Evolutionary conservation across 2,329 filamentous ascomycete genomes (phyloP), one percentile per base, ranked within the genome.

Genomic region (Ilyonectria robusta): DNA sequence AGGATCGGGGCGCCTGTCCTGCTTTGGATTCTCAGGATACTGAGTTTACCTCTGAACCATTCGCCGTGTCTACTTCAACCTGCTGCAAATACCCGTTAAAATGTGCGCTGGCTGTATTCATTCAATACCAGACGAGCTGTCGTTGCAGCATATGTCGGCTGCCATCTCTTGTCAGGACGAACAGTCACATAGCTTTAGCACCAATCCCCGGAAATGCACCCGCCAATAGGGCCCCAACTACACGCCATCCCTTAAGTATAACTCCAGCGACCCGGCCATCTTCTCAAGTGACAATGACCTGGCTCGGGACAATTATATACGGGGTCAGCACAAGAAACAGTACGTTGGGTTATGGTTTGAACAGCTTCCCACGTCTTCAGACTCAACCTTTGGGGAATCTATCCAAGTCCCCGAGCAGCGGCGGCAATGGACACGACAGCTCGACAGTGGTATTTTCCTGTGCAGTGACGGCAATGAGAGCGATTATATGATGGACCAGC

Each of bases 271-370:
- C 74, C 91, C 91, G 4, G 86, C 89, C 55, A 78, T 93, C 29
- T 94, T 94, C 79, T 93, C 91, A 4, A 91, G 89, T 77, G 92
- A 94, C 66, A 91, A 93, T 73, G 91, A 93, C 64, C 89, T 89
- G 3, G 87, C 87, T 1, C 78, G 91, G 55, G 90, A 92, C 67
- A 91, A 91, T 72, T 93, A 93, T 74, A 81, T 84, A 26, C 81
- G 86, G 54, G 84, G 84, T 1, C 82, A 84, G 29, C 84, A 86
- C 69, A 86, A 87, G 67, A 93, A 93, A 81, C 85, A 87, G 55
- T 90, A 91, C 68, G 81, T 88, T 48, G 92, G 92, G 4, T 86
- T 90, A 5, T 94, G 91, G 92, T 93, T 88, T 77, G 85, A 87
- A 66, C 89, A 91, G 75, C 84, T 85, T 46, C 85, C 83, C n/a